Conservation (phyloP, 805 yeast genomes). For the Monosporozyma yasuniensis region DNA sequence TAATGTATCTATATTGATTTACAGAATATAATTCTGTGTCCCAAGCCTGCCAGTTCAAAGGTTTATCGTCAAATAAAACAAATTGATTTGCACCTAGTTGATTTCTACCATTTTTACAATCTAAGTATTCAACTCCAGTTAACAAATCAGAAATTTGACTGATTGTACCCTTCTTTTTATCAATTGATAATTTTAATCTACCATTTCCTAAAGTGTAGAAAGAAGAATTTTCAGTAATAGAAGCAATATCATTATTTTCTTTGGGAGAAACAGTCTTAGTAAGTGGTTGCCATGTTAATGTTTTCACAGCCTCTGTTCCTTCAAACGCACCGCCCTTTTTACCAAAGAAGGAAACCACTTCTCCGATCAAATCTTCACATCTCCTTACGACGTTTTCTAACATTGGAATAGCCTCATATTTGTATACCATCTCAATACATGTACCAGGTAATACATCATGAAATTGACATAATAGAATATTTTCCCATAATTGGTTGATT, state of each 20-base stretch:
- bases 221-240: background rate
- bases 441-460: constrained; percentile 98
- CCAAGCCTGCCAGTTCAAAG: constrained; percentile 92
- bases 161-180: constrained; percentile 49
- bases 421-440: constrained; percentile 87
- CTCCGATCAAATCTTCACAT: constrained; percentile 43
- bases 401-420: constrained; percentile 78
- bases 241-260: background rate
- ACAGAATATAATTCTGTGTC: constrained; percentile 88
- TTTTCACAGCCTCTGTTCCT: constrained; percentile 27
- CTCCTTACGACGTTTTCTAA: constrained; percentile 46
- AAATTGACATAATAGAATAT: constrained; percentile 82
- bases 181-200: constrained; percentile 47
- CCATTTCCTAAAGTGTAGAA: constrained; percentile 44
- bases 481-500: constrained; percentile 74
- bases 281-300: constrained; percentile 50
- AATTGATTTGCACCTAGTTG: constrained; percentile 69
- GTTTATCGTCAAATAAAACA: constrained; percentile 80
- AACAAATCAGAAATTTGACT: constrained; percentile 54
- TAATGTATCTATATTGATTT: constrained; percentile 52
- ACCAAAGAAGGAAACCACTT: constrained; percentile 41
- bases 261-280: background rate
- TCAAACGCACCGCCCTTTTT: constrained; percentile 8
- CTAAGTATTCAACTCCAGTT: constrained; percentile 58
- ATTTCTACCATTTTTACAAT: constrained; percentile 44